Evolutionary conservation across 441 rosid genomes (phyloP), one percentile per base, ranked within the genome.

Genomic region (Biscutella auriculata): DNA sequence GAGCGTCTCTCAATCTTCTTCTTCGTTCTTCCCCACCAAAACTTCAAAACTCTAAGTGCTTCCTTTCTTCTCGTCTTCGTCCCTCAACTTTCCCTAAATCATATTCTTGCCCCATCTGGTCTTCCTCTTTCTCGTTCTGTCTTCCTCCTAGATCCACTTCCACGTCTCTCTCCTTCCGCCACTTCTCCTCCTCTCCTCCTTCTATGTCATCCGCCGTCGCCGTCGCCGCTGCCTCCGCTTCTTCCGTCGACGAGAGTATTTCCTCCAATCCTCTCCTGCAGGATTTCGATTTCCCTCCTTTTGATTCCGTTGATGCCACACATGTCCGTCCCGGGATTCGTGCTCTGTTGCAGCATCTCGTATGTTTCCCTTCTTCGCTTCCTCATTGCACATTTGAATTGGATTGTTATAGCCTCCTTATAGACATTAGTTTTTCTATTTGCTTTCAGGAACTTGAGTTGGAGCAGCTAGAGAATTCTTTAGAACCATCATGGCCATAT

Each of bases 401-500:
- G 30, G 26, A 19, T 14, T 43, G 6, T 33, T 45, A 33, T 45
- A 17, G 17, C 9, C 5, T 23, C 9, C 41, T 51, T 9, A 26
- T 33, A 3, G 32, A 43, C 15, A 45, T 34, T 6, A 2, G 3
- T n/a, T 32, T 25, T n/a, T 5, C 3, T 13, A 12, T 10, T 15
- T 16, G n/a, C n/a, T n/a, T 47, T 37, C 26, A 91, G 97, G 95
- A 83, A 66, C 60, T 40, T 73, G 87, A 85, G 55, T 50, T 91
- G 81, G 96, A 83, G 71, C 72, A 81, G 66, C 52, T 85, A 73
- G 96, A 91, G 83, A 79, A 60, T 48, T 74, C 79, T 5, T 80
- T 85, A 74, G 92, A 85, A 60, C 97, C 97, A 0, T 60, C 95
- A 0, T 87, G 97, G 96, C 74, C 82, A 81, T 79, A 68, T 66